A percentile compares a stretch with the other conserved stretches of the same genome.
Conservation (phyloP, 1,284 basidiomycete species). For the Inonotus obliquus region DNA sequence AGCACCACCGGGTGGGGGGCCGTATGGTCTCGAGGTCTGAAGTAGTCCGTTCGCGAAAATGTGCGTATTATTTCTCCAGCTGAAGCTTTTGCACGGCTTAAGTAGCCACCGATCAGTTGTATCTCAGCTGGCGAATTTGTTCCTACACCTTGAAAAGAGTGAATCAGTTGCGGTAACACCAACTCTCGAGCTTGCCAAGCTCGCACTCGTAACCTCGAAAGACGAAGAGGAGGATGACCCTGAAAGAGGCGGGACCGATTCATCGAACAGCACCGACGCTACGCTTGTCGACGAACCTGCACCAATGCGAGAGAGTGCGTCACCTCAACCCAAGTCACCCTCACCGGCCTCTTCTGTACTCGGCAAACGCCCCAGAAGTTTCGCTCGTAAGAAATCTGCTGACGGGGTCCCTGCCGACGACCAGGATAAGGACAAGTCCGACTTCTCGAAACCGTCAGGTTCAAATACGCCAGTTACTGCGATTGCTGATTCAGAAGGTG, state of each 20-base stretch:
- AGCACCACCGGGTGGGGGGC: conserved; percentile 82
- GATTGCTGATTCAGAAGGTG: conserved; percentile 29
- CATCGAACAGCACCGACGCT: conserved; percentile 80
- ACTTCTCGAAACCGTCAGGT: conserved; percentile 33
- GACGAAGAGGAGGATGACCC: conserved; percentile 83
- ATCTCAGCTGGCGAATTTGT: conserved; percentile 71
- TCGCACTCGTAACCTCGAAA: conserved; percentile 87
- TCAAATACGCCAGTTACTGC: conserved; percentile 18
- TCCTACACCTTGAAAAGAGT: conserved; percentile 71
- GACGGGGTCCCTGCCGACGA: conserved; percentile 30
- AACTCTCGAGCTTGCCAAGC: conserved; percentile 81
- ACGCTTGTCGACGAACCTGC: conserved; percentile 73
- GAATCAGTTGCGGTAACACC: conserved; percentile 73
- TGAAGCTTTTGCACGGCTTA: conserved; percentile 18
- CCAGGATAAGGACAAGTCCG: conserved; percentile 40
- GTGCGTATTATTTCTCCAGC: conserved; percentile 35
- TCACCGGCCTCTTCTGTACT: conserved; percentile 51
- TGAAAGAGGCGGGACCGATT: conserved; percentile 67
- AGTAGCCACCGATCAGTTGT: conserved; percentile 51
- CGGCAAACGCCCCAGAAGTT: conserved; percentile 61
- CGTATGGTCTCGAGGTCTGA: conserved; percentile 76
- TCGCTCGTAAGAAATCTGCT: conserved; percentile 39
- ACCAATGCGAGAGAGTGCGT: conserved; percentile 13
- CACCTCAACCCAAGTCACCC: conserved; percentile 21
- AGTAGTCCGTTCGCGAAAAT: conserved; percentile 78